Conservation (phyloP, 768 basidiomycete genomes). For the Lactifluus piperatus region DNA sequence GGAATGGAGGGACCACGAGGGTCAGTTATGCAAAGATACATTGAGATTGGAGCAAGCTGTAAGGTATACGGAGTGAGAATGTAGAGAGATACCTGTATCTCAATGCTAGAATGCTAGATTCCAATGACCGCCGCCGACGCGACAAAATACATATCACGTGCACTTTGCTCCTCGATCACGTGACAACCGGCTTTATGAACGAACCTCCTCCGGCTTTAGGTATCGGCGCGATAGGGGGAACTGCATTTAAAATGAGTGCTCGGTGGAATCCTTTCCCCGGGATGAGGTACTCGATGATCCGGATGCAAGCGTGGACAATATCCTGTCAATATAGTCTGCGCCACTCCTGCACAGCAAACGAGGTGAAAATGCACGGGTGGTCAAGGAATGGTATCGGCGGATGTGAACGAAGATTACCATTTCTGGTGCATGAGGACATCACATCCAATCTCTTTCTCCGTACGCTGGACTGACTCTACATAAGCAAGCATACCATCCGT, state of each 20-base stretch:
- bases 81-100: background rate
- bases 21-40: background rate
- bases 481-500: conserved; percentile 91
- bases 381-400: background rate
- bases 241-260: conserved; percentile 58
- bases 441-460: conserved; percentile 81
- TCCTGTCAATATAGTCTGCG: conserved; percentile 83
- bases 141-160: conserved; percentile 1
- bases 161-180: background rate
- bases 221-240: background rate
- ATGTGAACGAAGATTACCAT: conserved; percentile 45
- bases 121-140: background rate
- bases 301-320: conserved; percentile 74
- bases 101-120: no score
- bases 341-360: conserved; percentile 53
- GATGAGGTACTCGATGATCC: conserved; percentile 85
- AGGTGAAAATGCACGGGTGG: background rate
- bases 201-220: background rate
- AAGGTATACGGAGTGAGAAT: background rate
- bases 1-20: background rate
- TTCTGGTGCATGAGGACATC: conserved; percentile 93
- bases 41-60: background rate
- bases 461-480: conserved; percentile 78
- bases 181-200: no score
- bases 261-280: conserved; percentile 81